Percentiles rank a stretch among this genome's conserved stretches.
Conservation (phyloP, 73 alveolate genomes). For the Symbiodinium pilosum region DNA sequence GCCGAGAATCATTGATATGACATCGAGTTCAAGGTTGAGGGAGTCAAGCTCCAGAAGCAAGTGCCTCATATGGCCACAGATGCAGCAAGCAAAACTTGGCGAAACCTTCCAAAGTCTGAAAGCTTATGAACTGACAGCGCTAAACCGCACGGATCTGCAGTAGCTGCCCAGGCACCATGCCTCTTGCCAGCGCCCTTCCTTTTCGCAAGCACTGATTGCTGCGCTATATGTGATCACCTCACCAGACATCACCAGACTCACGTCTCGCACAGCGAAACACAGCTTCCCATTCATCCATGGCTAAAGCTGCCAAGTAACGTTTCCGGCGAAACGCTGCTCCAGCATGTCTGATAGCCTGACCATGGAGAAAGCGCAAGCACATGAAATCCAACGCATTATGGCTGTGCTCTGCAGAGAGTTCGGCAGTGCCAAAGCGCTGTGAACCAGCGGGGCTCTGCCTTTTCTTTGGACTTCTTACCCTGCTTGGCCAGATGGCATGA, state of each 20-base stretch:
- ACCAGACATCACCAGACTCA: background rate
- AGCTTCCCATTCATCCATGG: background rate
- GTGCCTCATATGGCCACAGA: background rate
- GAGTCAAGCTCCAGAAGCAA: background rate
- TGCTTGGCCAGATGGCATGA: too few species aligned
- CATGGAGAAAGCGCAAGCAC: too few species aligned
- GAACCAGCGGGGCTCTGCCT: too few species aligned
- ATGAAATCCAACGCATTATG: too few species aligned
- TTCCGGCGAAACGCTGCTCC: background rate
- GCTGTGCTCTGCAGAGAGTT: too few species aligned
- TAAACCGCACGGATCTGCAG: background rate
- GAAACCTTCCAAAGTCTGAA: too few species aligned
- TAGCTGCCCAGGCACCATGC: background rate
- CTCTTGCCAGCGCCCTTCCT: constrained; percentile 8
- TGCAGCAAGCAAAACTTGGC: background rate
- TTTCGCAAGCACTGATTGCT: constrained; percentile 16
- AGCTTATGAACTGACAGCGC: too few species aligned
- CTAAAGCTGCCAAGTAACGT: background rate
- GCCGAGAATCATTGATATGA: background rate
- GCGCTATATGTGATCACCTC: background rate
- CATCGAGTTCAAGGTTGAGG: background rate
- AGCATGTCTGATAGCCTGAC: background rate
- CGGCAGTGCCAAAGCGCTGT: too few species aligned
- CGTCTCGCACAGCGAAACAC: too few species aligned
- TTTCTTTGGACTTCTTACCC: too few species aligned